Percentiles rank a stretch among this genome's conserved stretches.
Evolutionary conservation across 495 filamentous ascomycete species (phyloP).

Genomic region (Usnea hakonensis): DNA sequence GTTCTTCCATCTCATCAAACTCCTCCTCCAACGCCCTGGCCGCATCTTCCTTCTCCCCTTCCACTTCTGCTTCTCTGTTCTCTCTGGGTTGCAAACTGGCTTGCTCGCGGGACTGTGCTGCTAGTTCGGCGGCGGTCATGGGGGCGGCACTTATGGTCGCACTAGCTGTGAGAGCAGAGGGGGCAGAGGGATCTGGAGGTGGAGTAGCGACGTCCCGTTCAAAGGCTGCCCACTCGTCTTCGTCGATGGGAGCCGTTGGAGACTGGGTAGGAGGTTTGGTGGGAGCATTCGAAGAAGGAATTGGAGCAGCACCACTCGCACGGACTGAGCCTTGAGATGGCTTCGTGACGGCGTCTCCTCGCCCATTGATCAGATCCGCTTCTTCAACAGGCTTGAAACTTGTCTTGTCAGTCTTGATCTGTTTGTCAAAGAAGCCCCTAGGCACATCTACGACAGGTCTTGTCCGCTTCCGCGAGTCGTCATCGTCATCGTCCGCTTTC

Average conservation of each 20-base stretch:
- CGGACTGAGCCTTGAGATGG: not conserved
- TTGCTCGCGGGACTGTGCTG: slow-evolving; percentile 54
- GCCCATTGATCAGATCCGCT: not conserved
- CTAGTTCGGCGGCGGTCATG: slow-evolving; percentile 64
- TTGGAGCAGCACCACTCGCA: not conserved
- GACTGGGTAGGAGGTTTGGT: slow-evolving; percentile 22
- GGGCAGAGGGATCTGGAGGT: slow-evolving; percentile 31
- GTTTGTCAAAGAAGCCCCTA: slow-evolving; percentile 21
- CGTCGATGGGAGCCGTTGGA: slow-evolving; percentile 45
- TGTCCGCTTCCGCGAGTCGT: slow-evolving; percentile 42
- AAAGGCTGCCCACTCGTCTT: slow-evolving; percentile 86
- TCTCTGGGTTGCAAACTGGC: slow-evolving; percentile 44
- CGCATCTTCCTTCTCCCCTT: slow-evolving; percentile 81
- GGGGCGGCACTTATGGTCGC: slow-evolving; percentile 63
- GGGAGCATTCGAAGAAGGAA: not conserved
- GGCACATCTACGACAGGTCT: slow-evolving; percentile 28
- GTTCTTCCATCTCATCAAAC: slow-evolving; percentile 88
- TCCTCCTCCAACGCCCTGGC: slow-evolving; percentile 73
- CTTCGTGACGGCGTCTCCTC: not conserved
- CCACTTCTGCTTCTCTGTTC: slow-evolving; percentile 55
- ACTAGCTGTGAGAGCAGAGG: slow-evolving; percentile 32
- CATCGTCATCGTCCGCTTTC: slow-evolving; percentile 46
- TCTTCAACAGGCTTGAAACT: not conserved
- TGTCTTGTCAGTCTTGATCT: slow-evolving; percentile 12
- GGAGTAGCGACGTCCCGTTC: slow-evolving; percentile 72